These are phyloP conservation scores for Pseudocercospora fijiensis DNA, from an alignment of 2,329 filamentous ascomycete species.

Conservation along the genomic window DNA sequence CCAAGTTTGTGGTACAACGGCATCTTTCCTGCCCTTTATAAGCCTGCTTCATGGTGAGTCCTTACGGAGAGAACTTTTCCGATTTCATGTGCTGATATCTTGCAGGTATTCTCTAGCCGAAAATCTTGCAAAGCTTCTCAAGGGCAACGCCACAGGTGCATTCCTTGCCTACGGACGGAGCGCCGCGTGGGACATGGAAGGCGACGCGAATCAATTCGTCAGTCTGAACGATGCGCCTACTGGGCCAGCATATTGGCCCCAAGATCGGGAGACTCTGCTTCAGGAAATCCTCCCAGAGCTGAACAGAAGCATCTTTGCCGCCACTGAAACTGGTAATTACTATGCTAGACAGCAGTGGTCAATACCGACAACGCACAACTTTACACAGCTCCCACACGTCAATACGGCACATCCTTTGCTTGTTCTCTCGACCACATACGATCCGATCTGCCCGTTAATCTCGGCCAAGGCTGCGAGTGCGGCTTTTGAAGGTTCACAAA, in stretches of 20 bases:
- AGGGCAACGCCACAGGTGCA: conserved; percentile 25
- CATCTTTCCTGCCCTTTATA: conserved; percentile 26
- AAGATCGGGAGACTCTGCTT: conserved; percentile 20
- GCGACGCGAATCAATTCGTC: conserved; percentile 25
- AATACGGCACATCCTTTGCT: conserved; percentile 24
- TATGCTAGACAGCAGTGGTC: conserved; percentile 25
- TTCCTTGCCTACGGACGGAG: conserved; percentile 22
- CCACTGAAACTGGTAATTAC: conserved; percentile 21
- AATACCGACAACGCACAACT: conserved; percentile 24
- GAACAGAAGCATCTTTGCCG: conserved; percentile 24
- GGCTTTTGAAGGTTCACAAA: conserved; percentile 21
- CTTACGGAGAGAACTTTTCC: background rate
- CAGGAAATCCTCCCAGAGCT: conserved; percentile 22
- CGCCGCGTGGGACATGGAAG: conserved; percentile 22
- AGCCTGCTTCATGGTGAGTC: conserved; percentile 21
- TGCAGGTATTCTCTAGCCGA: conserved; percentile 22
- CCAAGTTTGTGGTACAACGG: conserved; percentile 21
- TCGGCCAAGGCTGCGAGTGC: conserved; percentile 22
- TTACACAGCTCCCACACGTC: conserved; percentile 18
- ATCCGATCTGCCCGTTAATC: conserved; percentile 27
- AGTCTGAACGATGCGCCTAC: conserved; percentile 22
- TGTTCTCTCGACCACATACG: conserved; percentile 25
- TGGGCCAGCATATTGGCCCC: conserved; percentile 23
- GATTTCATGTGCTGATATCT: background rate
- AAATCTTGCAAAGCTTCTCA: conserved; percentile 23